Evolutionary conservation across 202 grass and related monocot genomes (phyloP).

Genomic region (Zizania palustris): DNA sequence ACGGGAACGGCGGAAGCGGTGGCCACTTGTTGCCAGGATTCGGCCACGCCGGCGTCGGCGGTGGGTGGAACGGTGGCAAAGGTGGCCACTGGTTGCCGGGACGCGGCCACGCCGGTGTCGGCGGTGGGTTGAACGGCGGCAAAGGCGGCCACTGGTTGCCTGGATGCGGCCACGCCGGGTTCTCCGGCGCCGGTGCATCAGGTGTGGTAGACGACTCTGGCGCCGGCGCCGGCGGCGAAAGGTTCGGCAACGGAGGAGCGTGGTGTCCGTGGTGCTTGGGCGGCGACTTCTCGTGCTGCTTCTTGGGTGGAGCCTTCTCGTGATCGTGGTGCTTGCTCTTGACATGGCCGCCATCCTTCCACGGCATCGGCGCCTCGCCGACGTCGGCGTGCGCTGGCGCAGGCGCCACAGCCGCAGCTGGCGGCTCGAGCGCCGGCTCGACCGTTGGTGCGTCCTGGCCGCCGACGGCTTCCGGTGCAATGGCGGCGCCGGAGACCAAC

Average conservation of each 20-base stretch:
- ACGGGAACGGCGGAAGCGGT: background rate
- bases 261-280: constrained; percentile 45
- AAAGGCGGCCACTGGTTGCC: constrained; percentile 6
- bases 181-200: constrained; percentile 6
- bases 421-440: constrained; percentile 3
- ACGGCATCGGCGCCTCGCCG: background rate
- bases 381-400: background rate
- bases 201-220: constrained; percentile 29
- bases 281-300: constrained; percentile 32
- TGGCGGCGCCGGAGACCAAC: background rate
- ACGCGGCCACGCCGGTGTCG: background rate
- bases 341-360: background rate
- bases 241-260: constrained; percentile 21
- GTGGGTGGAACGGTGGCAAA: background rate
- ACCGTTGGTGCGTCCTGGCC: background rate
- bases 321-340: constrained; percentile 25
- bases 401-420: constrained; percentile 1
- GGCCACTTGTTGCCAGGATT: constrained; percentile 1
- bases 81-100: background rate
- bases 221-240: constrained; percentile 20
- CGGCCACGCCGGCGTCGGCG: background rate
- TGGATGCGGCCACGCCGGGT: background rate
- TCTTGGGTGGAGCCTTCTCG: constrained; percentile 17
- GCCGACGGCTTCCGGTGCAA: constrained; percentile 21
- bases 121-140: background rate